Conservation (phyloP, 441 rosid genomes). For the Cnidoscolus chayamansa region DNA sequence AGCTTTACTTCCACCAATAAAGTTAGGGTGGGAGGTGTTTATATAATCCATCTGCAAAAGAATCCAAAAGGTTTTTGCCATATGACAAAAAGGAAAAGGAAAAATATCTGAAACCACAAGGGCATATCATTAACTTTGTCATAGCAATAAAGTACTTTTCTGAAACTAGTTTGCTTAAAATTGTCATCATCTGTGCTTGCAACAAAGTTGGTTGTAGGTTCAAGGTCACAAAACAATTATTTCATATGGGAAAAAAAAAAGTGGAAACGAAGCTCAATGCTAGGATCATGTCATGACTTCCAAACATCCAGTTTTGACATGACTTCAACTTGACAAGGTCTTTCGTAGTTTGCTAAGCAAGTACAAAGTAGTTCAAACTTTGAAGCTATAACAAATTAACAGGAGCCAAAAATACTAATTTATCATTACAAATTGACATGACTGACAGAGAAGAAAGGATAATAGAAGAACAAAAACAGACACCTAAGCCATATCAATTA, state of each 20-base stretch:
- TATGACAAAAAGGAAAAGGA: background rate
- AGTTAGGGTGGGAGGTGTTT: slow-evolving; percentile 90
- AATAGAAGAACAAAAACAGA: too few species aligned
- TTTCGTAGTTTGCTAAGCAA: too few species aligned
- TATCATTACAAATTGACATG: too few species aligned
- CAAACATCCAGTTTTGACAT: background rate
- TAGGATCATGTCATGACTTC: background rate
- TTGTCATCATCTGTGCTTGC: background rate
- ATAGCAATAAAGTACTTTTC: background rate
- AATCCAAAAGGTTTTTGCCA: background rate
- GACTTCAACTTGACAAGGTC: too few species aligned
- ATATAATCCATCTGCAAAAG: slow-evolving; percentile 84
- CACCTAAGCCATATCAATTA: too few species aligned
- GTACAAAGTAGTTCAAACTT: too few species aligned
- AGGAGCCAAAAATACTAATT: too few species aligned
- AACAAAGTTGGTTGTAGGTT: background rate
- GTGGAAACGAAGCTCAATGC: background rate
- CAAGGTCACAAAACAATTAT: background rate
- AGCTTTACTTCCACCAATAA: slow-evolving; percentile 91
- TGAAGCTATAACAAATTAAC: too few species aligned
- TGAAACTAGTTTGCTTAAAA: background rate
- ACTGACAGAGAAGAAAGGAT: too few species aligned
- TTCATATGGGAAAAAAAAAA: background rate
- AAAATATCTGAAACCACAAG: background rate
- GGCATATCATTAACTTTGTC: background rate